Evolutionary conservation across 1,139 yeast genomes (phyloP), one percentile per base, ranked within the genome.

Genomic region (Kodamaea plutei): DNA sequence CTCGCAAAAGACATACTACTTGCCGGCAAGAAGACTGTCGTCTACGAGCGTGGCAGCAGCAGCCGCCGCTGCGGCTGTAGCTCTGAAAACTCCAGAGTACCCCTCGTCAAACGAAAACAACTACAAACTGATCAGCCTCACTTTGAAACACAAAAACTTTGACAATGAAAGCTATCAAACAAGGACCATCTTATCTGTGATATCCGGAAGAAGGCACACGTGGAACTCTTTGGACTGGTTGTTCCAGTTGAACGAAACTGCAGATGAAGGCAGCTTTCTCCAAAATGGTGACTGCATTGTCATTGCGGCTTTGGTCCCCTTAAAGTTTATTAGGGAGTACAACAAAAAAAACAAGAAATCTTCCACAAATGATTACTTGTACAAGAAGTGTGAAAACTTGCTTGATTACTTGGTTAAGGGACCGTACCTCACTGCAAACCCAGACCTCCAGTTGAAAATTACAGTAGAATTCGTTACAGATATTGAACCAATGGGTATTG

Each of bases 391-490:
- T 44, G 56, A 58, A 22, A 47, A 55, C 10, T 50, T 75, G 14
- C 45, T 72, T 27, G 44, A 58, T 24, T 71, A 73, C 49, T 54
- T 71, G 30, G 48, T 65, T 3, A 34, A 50, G 23, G 43, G 56
- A 37, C 45, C 64, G 30, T 44, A 39, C 9, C 33, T 44, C 17
- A 21, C 31, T 51, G 25, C 30, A 30, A 35, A 30, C 40, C 12
- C 27, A 5, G 50, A 58, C 24, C 54, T 69, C 34, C 58, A 56
- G 26, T 48, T 76, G 24, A 70, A 71, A 38, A 54, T 78, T 6
- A 74, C 81, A 0, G 70, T 78, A 9, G 84, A 77, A 42, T 61
- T 77, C 38, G 69, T 76, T 10, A 41, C 45, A n/a, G 49, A 45
- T 23, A 29, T 31, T 15, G 45, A 42, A 11, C 25, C 23, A 2